Evolutionary conservation across 2,329 filamentous ascomycete species (phyloP).

Genomic region (Magnaporthiopsis rhizophila): DNA sequence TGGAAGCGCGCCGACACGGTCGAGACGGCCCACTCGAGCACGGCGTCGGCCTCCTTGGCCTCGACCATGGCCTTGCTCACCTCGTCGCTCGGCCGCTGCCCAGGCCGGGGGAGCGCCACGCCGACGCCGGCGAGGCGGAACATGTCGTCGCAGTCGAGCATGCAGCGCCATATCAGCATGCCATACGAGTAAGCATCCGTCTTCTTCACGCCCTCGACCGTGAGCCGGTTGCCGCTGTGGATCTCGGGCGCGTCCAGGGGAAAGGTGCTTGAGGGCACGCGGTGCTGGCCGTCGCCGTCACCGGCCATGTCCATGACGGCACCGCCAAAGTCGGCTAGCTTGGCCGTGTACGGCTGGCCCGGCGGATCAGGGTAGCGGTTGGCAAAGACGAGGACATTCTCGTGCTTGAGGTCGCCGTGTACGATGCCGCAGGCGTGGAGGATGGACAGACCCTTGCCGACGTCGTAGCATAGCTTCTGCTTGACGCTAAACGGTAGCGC

Average conservation of each 20-base stretch:
- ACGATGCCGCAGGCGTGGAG: slow-evolving; percentile 10
- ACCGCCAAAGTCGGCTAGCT: slow-evolving; percentile 13
- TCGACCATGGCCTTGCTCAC: slow-evolving; percentile 4
- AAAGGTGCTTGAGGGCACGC: slow-evolving; percentile 11
- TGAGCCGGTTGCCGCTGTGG: not conserved
- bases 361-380: slow-evolving; percentile 9
- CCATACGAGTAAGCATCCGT: slow-evolving; percentile 13
- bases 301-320: slow-evolving; percentile 12
- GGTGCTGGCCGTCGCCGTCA: slow-evolving; percentile 2
- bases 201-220: slow-evolving; percentile 10
- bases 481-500: slow-evolving; percentile 12
- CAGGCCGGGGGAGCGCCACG: not conserved
- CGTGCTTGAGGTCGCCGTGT: slow-evolving; percentile 11
- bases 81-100: not conserved
- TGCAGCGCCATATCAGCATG: slow-evolving; percentile 14
- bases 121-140: slow-evolving; percentile 2
- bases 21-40: slow-evolving; percentile 11
- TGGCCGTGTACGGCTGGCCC: slow-evolving; percentile 13
- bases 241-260: slow-evolving; percentile 12
- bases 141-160: slow-evolving; percentile 12
- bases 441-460: slow-evolving; percentile 11
- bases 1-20: slow-evolving; percentile 9
- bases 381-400: slow-evolving; percentile 16
- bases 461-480: slow-evolving; percentile 14
- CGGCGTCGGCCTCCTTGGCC: slow-evolving; percentile 11